Evolutionary conservation across 768 basidiomycete species (phyloP), one percentile per base, ranked within the genome.

Genomic region (Serendipita sp.): DNA sequence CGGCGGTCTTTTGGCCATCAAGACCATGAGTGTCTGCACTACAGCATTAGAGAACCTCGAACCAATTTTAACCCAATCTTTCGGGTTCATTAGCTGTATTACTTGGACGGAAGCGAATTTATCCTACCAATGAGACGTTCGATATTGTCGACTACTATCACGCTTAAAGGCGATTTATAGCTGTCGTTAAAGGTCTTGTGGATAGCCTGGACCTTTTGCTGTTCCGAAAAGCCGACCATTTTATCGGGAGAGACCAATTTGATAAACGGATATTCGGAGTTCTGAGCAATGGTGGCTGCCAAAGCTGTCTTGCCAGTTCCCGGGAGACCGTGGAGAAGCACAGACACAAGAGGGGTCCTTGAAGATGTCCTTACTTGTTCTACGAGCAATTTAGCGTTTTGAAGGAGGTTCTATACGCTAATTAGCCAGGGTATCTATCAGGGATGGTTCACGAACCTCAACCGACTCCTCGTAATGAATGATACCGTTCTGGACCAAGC

Each of bases 61-160:
- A 2, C 95, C 95, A 75, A 99, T 86, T 2, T 94, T 92, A 3
- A 92, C 93, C 89, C 92, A 99, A 68, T 98, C 95, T 93, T 66
- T 41, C 16, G 13, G 32, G 10, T 8, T 32, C n/a, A 51, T 32
- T 32, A 51, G n/a, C 48, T 18, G 5, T 51, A 8, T 8, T 18
- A n/a, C n/a, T 51, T n/a, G 18, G 30, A 51, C 48, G 8, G n/a
- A n/a, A 41, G 13, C 7, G 41, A 41, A 41, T 5, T 13, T 41
- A 16, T 72, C 85, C 66, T 51, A 93, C 93, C 94, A 60, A 99
- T 79, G 65, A 99, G 76, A 41, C 95, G 83, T 74, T 99, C 96
- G 66, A 99, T 80, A 69, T 86, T 93, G 72, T 99, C 96, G 11
- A 99, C 86, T 7, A 99, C 92, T 63, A 99, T 85, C 2, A 98